Percentiles rank a stretch among this genome's conserved stretches.
Evolutionary conservation across 2,329 filamentous ascomycete species (phyloP).

Genomic region (Aspergillus arachidicola): DNA sequence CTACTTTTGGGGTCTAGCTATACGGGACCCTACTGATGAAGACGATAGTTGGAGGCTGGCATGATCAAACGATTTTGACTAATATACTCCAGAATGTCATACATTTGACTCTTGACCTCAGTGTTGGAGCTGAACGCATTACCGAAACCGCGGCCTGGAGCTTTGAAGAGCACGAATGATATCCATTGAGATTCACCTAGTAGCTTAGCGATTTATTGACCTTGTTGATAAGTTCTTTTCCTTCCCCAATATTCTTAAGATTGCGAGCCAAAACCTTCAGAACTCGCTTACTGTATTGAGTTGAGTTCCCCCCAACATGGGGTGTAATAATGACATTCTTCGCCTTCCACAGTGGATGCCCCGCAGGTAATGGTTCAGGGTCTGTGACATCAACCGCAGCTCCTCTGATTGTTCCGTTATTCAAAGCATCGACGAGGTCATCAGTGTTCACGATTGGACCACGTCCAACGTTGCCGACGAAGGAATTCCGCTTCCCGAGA

Average conservation of each 20-base stretch:
- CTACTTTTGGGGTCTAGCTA: too few relatives aligned
- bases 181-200: neutral
- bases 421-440: conserved; percentile 4
- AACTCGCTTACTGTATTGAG: conserved; percentile 4
- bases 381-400: conserved; percentile 3
- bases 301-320: conserved; percentile 4
- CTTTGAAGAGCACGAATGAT: neutral
- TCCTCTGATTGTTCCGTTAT: conserved; percentile 1
- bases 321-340: conserved; percentile 11
- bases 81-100: neutral
- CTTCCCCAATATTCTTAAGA: neutral
- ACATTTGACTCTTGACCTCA: too few relatives aligned
- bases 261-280: neutral
- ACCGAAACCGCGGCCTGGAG: neutral
- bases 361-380: conserved; percentile 3
- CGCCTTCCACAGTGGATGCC: neutral
- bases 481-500: conserved; percentile 5
- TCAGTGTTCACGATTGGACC: conserved; percentile 2
- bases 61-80: neutral
- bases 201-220: conserved; percentile 3
- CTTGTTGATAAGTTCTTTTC: neutral
- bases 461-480: conserved; percentile 3
- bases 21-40: neutral
- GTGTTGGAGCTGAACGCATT: too few relatives aligned
- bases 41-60: neutral